phyloP scores from a whole-genome alignment of 495 filamentous ascomycete species.

The Daldinia bambusicola region DNA sequence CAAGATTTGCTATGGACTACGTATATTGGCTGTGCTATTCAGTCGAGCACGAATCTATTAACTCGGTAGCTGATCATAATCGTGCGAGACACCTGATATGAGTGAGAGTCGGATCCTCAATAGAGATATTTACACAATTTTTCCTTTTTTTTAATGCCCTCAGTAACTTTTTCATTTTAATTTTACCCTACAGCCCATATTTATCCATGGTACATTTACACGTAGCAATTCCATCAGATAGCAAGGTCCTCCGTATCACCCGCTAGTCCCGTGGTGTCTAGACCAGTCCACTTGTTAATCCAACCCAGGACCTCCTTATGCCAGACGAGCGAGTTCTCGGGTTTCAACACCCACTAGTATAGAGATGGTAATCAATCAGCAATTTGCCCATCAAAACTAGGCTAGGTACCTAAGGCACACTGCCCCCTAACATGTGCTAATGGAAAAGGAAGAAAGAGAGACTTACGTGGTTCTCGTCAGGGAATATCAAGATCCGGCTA shows the following conservation, averaged over 20 bases:
- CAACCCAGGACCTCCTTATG: conserved; percentile 87
- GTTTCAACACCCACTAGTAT: conserved; percentile 85
- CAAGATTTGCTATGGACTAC: neutral
- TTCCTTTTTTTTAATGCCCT: neutral
- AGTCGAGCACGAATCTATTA: too few species aligned
- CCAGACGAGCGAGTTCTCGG: conserved; percentile 91
- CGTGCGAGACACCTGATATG: too few species aligned
- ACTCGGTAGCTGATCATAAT: too few species aligned
- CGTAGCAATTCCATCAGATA: conserved; percentile 13
- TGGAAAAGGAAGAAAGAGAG: neutral
- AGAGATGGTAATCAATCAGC: conserved; percentile 30
- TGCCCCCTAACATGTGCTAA: too few species aligned
- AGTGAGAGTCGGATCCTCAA: neutral
- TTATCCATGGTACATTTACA: neutral
- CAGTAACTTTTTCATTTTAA: neutral
- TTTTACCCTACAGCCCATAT: neutral
- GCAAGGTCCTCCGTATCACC: conserved; percentile 25
- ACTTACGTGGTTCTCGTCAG: conserved; percentile 76
- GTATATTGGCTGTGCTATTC: neutral
- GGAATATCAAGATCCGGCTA: conserved; percentile 82
- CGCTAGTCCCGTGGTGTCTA: conserved; percentile 49
- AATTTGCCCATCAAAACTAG: neutral
- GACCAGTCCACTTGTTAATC: conserved; percentile 84
- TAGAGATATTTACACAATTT: neutral
- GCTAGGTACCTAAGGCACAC: too few species aligned